A percentile compares a stretch with the other conserved stretches of the same genome.
phyloP scores from a whole-genome alignment of 2,329 filamentous ascomycete genomes.

The Boeremia lycopersici region DNA sequence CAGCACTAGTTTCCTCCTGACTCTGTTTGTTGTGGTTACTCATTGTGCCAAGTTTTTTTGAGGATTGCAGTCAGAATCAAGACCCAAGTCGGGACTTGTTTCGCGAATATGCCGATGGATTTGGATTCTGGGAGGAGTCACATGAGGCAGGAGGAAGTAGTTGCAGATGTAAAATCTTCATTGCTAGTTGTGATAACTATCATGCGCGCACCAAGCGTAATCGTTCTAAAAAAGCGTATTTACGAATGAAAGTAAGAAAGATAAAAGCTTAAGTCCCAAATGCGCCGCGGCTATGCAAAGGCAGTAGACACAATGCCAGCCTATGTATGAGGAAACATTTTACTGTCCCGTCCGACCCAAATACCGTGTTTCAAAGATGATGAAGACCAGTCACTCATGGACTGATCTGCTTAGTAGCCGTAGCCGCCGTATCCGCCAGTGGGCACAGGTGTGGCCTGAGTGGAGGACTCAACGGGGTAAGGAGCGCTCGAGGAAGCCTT shows the following conservation, averaged over 20 bases:
- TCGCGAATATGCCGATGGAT: too few relatives aligned
- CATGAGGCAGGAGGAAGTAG: neutral
- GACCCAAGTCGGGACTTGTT: neutral
- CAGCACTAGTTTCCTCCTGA: neutral
- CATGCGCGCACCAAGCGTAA: conserved; percentile 2
- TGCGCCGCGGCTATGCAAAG: conserved; percentile 36
- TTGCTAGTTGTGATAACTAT: neutral
- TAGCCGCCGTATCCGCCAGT: conserved; percentile 28
- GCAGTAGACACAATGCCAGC: conserved; percentile 15
- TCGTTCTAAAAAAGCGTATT: conserved; percentile 17
- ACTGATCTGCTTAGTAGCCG: conserved; percentile 17
- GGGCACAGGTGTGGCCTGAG: conserved; percentile 17
- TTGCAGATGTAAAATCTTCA: neutral
- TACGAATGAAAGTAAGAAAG: conserved; percentile 19
- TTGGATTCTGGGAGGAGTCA: neutral
- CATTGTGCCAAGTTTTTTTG: neutral
- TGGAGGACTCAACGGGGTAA: conserved; percentile 12
- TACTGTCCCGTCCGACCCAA: conserved; percentile 3
- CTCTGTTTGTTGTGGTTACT: neutral
- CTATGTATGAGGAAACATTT: conserved; percentile 7
- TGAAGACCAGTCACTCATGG: conserved; percentile 8
- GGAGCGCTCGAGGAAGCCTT: neutral
- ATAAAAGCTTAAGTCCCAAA: conserved; percentile 8
- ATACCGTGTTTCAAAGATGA: conserved; percentile 3
- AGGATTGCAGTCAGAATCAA: too few relatives aligned